Base-by-base conservation (phyloP, 352 stramenopile species). In the Thraustochytrium sp. region DNA sequence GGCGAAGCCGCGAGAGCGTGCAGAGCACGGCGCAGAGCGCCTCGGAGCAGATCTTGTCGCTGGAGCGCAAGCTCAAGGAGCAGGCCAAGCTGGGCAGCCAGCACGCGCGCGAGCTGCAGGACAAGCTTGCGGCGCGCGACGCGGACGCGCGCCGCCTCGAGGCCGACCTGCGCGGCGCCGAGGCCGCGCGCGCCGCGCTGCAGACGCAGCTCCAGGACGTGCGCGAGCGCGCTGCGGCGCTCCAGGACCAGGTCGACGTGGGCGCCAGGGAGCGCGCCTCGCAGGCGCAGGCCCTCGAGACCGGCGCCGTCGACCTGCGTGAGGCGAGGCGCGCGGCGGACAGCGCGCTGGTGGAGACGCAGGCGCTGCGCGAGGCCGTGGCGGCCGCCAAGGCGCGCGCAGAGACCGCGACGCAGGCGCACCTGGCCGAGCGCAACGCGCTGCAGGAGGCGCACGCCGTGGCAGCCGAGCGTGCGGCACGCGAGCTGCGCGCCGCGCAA, bases 1-100 rank as follows among this genome's bases (percentile, higher is more conserved):
- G 36, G 49, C 21, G n/a, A 36, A 44, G 9, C 8, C 42, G 65
- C 0, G 8, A 2, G 46, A 11, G 37, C 18, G 65, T 77, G 13
- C 26, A 77, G 37, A 37, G n/a, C 11, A 31, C 42, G 9, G 65
- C 65, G 23, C 23, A 77, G 37, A 34, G 34, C n/a, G 65, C 65
- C 40, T 38, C 21, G 23, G 44, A 77, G 40, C 44, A 77, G 31
- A 29, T 77, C 34, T 36, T 77, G 1, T 63, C 44, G 36, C 65
- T 90, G 18, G 65, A 85, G 31, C 40, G 65, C 5, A 77, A 77
- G 42, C 65, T 77, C 34, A 80, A 86, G 46, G 42, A 74, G 48
- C 51, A 74, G 65, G 65, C 78, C 1, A 34, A 18, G 13, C 64
- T 77, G 9, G 42, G 42, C 18, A 77, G 40, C 65, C 42, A 55